Base-by-base conservation (phyloP, 106 monocot species). In the Acorus gramineus region DNA sequence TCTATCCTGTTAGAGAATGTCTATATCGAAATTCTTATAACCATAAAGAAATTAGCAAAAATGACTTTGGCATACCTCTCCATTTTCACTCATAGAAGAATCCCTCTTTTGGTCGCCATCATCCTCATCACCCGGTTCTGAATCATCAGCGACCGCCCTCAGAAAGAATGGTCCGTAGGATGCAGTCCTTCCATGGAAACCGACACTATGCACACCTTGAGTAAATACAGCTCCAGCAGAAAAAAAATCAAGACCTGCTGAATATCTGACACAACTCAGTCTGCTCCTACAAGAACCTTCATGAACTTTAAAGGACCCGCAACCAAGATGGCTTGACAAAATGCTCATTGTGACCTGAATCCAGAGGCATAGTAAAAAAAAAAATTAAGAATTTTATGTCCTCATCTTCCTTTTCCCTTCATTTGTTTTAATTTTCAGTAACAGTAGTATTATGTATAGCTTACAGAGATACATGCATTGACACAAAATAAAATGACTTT, bases 331-430 rank as follows among this genome's bases (percentile, higher is more conserved):
- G 42, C 65, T 72, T 48, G 78, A 69, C 42, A 87, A 48, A 47
- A 78, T 70, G 69, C 57, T 82, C 53, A 63, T 78, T 84, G 85
- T 92, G 51, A 65, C 82, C 81, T 77, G 73, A 76, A 71, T 73
- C 8, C 47, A 66, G 72, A 65, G 7, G 50, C 14, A 11, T 10
- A 4, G 11, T 63, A 46, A 42, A 53, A 56, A 50, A 53, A 1
- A 54, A 59, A 8, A 47, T 28, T 28, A 28, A 28, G 28, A 28
- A 28, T 0, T 1, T 28, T 28, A 28, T 28, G 28, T 1, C 28
- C 28, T 28, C 28, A 0, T 28, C 28, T 28, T 28, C 28, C 28
- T 28, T 28, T 28, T 28, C 28, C 28, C 28, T 28, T 28, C 28
- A 28, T 28, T 28, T 28, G 0, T 28, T 28, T 28, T 28, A 28